phyloP scores from a whole-genome alignment of 2,329 filamentous ascomycete species.

The Shiraia sp. region DNA sequence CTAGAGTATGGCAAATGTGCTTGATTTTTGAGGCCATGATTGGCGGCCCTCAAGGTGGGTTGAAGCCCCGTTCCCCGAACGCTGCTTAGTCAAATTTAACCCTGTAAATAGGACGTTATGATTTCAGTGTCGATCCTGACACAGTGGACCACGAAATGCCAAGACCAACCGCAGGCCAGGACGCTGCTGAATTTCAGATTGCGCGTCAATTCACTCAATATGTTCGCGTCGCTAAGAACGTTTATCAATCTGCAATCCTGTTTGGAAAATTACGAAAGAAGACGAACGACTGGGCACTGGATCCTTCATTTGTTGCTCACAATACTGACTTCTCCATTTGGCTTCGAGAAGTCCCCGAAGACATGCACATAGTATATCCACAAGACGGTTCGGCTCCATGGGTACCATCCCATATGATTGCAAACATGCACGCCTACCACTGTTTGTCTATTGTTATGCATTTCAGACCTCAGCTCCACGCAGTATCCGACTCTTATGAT shows the following conservation, averaged over 20 bases:
- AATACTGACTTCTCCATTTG: slow-evolving; percentile 78
- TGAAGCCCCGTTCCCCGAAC: not conserved
- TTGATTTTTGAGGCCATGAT: slow-evolving; percentile 90
- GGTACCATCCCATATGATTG: slow-evolving; percentile 84
- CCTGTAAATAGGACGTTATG: slow-evolving; percentile 61
- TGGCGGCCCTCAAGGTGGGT: slow-evolving; percentile 83
- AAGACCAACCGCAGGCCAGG: slow-evolving; percentile 65
- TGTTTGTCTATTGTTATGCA: slow-evolving; percentile 84
- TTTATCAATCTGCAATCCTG: slow-evolving; percentile 74
- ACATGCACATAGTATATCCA: slow-evolving; percentile 78
- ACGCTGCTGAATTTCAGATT: slow-evolving; percentile 75
- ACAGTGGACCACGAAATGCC: slow-evolving; percentile 75
- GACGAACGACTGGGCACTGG: slow-evolving; percentile 82
- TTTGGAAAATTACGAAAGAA: slow-evolving; percentile 75
- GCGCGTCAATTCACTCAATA: slow-evolving; percentile 85
- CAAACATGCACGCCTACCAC: slow-evolving; percentile 88
- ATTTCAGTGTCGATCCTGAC: slow-evolving; percentile 74
- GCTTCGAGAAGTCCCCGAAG: slow-evolving; percentile 74
- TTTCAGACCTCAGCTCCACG: slow-evolving; percentile 78
- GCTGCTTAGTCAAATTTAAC: slow-evolving; percentile 7
- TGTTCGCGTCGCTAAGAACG: slow-evolving; percentile 74
- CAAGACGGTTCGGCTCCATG: slow-evolving; percentile 78
- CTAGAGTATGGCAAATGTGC: slow-evolving; percentile 85
- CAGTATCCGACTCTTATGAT: slow-evolving; percentile 75
- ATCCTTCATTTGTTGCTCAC: slow-evolving; percentile 79